Evolutionary conservation across 2,329 filamentous ascomycete genomes (phyloP).

Genomic region (Xylaria sp.): DNA sequence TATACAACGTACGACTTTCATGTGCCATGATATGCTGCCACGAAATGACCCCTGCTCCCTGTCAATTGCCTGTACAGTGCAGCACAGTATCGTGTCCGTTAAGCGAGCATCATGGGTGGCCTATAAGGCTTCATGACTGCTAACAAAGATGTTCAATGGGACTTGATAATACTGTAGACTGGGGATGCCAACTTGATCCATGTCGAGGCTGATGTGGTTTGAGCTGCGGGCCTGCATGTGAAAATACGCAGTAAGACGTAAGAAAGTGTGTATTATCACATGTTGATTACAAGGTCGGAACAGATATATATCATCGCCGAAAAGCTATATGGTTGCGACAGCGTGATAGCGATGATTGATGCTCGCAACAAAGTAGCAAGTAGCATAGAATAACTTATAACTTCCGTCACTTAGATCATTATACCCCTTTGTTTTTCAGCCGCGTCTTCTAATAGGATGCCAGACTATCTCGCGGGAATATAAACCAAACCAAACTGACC

Average conservation of each 20-base stretch:
- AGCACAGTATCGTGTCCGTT: neutral
- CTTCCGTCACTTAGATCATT: no score
- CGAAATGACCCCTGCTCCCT: neutral
- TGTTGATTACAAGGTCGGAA: neutral
- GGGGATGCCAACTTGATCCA: neutral
- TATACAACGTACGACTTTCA: neutral
- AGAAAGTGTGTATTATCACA: neutral
- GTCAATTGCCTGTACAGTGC: neutral
- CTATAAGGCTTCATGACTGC: neutral
- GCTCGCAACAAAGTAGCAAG: no score
- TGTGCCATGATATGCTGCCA: neutral
- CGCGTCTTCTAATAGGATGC: no score
- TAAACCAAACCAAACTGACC: no score
- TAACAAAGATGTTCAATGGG: no score
- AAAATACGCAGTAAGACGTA: no score
- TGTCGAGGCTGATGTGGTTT: neutral
- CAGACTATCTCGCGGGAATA: no score
- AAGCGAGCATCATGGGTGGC: neutral
- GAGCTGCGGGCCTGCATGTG: neutral
- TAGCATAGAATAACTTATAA: no score
- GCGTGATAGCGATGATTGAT: no score
- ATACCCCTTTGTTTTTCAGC: no score
- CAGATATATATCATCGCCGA: neutral
- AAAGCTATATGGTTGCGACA: neutral
- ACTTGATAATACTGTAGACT: neutral